Base-by-base conservation (phyloP, 208 protist genomes). In the Acanthamoeba triangularis region DNA sequence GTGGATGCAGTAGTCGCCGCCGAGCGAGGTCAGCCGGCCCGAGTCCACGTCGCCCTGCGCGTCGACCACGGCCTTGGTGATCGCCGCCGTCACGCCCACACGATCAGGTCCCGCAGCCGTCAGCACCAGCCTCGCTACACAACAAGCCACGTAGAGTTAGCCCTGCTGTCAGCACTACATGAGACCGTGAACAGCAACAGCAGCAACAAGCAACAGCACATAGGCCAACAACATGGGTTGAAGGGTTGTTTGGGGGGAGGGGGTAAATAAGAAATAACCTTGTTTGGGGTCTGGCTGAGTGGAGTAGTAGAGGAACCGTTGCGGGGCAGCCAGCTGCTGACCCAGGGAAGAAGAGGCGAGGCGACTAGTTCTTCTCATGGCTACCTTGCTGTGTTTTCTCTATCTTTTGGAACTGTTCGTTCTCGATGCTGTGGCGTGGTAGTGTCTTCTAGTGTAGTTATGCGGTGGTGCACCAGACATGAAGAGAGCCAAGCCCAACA, bases 1-100 rank as follows among this genome's bases (percentile, higher is more conserved):
- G 61, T 92, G 87, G 37, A 92, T 92, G 61, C 87, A 92, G 59
- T 74, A 92, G 87, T 92, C 87, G 59, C 63, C 63, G 59, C 87
- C 87, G 13, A 92, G 87, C 37, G 61, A 74, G 25, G 87, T 92
- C 11, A 74, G 54, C 1, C 63, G n/a, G 56, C 87, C 87, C 5
- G 87, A 67, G 33, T 92, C 87, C 14, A 92, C 63, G 41, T 92
- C 74, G 59, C 87, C 87, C 33, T 67, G 35, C 25, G 35, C 14
- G 16, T 18, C 41, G 10, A 74, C 87, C 23, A 92, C 63, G 3
- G 61, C 54, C 41, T 67, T 74, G 28, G 87, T 92, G 61, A 92
- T 74, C 5, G 87, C 87, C 7, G 87, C 87, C 11, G 87, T 92
- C n/a, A 92, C 87, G 52, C 87, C 87, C 16, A 74, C 61, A 10